Evolutionary conservation across 441 rosid species (phyloP), one percentile per base, ranked within the genome.

Genomic region (Adansonia grandidieri): DNA sequence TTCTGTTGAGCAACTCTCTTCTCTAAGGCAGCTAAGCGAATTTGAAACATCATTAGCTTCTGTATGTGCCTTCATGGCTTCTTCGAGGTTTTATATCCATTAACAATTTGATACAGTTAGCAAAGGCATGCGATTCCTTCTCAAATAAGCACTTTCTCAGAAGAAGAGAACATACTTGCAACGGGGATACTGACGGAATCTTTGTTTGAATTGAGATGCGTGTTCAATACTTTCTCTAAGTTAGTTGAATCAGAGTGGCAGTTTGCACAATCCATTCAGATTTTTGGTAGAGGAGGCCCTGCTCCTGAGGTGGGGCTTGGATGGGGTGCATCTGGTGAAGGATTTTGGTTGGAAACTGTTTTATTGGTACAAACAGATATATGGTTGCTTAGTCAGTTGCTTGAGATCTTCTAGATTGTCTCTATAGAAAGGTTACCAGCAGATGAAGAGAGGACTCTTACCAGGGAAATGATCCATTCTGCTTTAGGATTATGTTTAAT

Each of bases 311-410:
- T 89, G 53, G 97, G 96, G 79, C 79, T 90, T 71, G 98, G 99
- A 69, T 96, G 98, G 98, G 99, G 99, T 86, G 92, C 92, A 78
- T 85, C 91, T 67, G 90, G 87, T 71, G 98, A 98, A 79, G 99
- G 98, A 77, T 89, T 89, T 85, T 93, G 97, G 98, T 92, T 98
- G 53, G 48, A 71, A 51, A 78, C 80, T 83, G 83, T 86, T 85
- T 80, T 93, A 77, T 84, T 91, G 85, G 89, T 90, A 64, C 97
- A 93, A 86, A 88, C 85, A 71, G 99, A 93, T 77, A 89, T 92
- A 14, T 50, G 76, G 54, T 84, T 96, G 76, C 80, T 91, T 32
- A 82, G 84, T 78, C 80, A 80, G 75, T 84, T 91, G 88, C 89
- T 92, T 71, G 87, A 84, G 48, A 83, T 86, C 74, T 79, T 91